Conservation (phyloP, 345 rosid species). For the Gossypium bickii region DNA sequence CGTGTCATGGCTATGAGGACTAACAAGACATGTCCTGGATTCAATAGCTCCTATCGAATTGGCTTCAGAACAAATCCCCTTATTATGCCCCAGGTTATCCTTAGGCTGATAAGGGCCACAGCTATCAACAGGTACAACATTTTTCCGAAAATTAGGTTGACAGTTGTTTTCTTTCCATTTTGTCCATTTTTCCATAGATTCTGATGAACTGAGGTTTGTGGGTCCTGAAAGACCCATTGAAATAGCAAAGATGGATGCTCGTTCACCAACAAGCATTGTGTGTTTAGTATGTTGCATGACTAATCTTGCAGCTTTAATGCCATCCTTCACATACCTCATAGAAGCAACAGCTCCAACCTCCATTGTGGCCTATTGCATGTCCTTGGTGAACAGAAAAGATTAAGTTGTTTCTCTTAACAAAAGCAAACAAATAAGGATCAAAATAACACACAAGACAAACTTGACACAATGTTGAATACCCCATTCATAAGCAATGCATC, state of each 20-base stretch:
- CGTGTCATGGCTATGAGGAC: conserved; percentile 80
- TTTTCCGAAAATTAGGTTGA: conserved; percentile 86
- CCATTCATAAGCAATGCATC: conserved; percentile 93
- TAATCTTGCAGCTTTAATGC: conserved; percentile 77
- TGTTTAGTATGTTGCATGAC: conserved; percentile 81
- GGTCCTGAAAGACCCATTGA: conserved; percentile 97
- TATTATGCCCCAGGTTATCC: conserved; percentile 14
- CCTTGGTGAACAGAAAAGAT: conserved; percentile 37
- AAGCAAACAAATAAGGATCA: conserved; percentile 3
- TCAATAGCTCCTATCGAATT: conserved; percentile 30
- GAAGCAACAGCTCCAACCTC: conserved; percentile 99
- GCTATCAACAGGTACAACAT: conserved; percentile 45
- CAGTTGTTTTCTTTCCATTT: conserved; percentile 66
- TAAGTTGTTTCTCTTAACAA: conserved; percentile 14
- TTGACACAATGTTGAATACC: conserved; percentile 38
- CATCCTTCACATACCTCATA: conserved; percentile 91
- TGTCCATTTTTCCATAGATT: conserved; percentile 71
- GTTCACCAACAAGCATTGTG: conserved; percentile 79
- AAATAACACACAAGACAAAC: background rate
- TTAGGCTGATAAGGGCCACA: conserved; percentile 82
- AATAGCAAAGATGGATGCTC: conserved; percentile 81
- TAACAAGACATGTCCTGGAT: conserved; percentile 47
- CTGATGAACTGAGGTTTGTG: conserved; percentile 67
- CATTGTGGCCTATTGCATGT: conserved; percentile 72
- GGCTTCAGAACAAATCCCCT: conserved; percentile 22